Base-by-base conservation (phyloP, 805 yeast genomes). In the Komagataella pseudopastoris region DNA sequence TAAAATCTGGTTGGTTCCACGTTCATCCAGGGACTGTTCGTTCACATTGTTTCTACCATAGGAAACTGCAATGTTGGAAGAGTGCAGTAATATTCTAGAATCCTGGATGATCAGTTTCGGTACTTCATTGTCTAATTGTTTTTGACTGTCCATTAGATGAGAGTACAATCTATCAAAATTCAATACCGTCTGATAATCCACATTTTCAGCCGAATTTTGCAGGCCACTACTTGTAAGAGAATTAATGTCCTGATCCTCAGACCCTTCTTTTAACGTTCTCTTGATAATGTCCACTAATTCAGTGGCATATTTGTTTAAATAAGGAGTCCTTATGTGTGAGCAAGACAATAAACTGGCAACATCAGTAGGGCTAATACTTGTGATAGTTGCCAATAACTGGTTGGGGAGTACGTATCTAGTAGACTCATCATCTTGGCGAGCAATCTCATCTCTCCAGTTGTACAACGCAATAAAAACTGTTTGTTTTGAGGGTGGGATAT, bases 371-470 rank as follows among this genome's bases (percentile, higher is more conserved):
- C 72, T 66, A n/a, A 43, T 36, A 45, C 22, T 17, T 45, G 58
- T 81, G 47, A 93, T 64, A 0, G 83, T 73, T 0, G 83, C 81
- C 44, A 93, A 61, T 12, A 83, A 63, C 58, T 84, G 93, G 60
- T 88, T 89, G 4, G 96, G 79, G 91, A 90, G 83, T 14, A 93
- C 72, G 59, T 71, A 91, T 54, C 95, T 71, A 2, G 84, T 79
- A 2, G 95, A 85, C 66, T 93, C 99, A 63, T 93, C 99, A 48
- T 77, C 74, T 44, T 69, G 57, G 56, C 95, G 74, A 1, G 97
- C 98, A 43, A 76, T 60, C 1, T 54, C 50, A 63, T 93, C 98
- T 64, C 99, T 77, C 97, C 97, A 93, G 46, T 77, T 71, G 58
- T 77, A 87, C 17, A 93, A 68, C 0, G 68, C 78, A 54, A 74